phyloP scores from a whole-genome alignment of 129 eudicot genomes.

The Deinandra increscens region DNA sequence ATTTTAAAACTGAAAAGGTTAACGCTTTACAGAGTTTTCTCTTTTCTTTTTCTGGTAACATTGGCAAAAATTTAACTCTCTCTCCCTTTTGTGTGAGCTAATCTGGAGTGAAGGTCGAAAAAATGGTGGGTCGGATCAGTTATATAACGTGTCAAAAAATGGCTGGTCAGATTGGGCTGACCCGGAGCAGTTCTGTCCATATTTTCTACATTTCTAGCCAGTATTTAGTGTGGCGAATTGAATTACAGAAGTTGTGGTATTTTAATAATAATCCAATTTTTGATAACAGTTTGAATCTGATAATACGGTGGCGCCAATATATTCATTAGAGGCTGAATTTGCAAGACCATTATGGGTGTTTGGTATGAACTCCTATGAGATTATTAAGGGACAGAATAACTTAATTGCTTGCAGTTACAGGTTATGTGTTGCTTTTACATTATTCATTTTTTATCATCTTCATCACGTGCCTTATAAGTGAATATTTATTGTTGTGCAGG shows the following conservation, averaged over 20 bases:
- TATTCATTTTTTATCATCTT: background rate
- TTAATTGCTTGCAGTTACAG: constrained; percentile 92
- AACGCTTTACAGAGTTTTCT: background rate
- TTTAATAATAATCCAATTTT: constrained; percentile 6
- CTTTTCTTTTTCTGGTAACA: background rate
- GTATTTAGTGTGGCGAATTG: background rate
- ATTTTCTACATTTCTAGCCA: background rate
- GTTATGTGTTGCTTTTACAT: constrained; percentile 35
- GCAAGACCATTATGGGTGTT: constrained; percentile 89
- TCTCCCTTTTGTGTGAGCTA: background rate
- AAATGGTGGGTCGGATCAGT: background rate
- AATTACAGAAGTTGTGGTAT: background rate
- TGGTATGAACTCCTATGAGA: constrained; percentile 88
- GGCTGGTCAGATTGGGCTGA: background rate
- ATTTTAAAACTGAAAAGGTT: background rate
- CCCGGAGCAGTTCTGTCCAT: background rate
- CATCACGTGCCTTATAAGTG: background rate
- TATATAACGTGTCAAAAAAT: background rate
- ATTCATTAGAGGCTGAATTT: constrained; percentile 79
- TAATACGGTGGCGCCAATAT: constrained; percentile 62
- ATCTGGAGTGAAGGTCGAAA: background rate
- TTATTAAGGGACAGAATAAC: constrained; percentile 49
- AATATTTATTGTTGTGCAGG: constrained; percentile 43
- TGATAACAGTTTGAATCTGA: constrained; percentile 64
- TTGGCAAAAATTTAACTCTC: background rate